Conservation (phyloP, 2,329 filamentous ascomycete genomes). For the Sporothrix dimorphospora region DNA sequence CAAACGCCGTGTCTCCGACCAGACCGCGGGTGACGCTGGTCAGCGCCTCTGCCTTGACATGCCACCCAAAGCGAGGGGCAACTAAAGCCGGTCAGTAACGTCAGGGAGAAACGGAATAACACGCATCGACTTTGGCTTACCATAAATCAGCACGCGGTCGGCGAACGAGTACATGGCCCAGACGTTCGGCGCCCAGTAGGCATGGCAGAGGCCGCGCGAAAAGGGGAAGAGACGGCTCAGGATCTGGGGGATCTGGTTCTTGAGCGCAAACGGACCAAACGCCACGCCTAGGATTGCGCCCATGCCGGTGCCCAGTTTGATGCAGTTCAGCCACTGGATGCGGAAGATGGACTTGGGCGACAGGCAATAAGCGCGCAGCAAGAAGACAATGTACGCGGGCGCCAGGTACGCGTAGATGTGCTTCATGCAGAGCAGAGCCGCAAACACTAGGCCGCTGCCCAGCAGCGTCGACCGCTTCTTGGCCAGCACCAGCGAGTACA, state of each 20-base stretch:
- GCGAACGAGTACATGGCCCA: slow-evolving; percentile 96
- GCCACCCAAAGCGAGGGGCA: slow-evolving; percentile 77
- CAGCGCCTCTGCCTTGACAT: slow-evolving; percentile 73
- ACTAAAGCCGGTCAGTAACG: slow-evolving; percentile 55
- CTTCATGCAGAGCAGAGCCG: slow-evolving; percentile 86
- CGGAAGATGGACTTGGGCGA: slow-evolving; percentile 74
- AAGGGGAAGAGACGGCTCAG: slow-evolving; percentile 89
- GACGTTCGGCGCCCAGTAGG: slow-evolving; percentile 96
- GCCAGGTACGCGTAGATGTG: slow-evolving; percentile 98
- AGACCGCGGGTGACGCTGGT: slow-evolving; percentile 90
- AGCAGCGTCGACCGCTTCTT: slow-evolving; percentile 75
- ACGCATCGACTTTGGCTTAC: slow-evolving; percentile 53
- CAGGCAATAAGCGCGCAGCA: slow-evolving; percentile 88
- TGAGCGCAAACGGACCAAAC: slow-evolving; percentile 84
- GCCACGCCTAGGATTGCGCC: slow-evolving; percentile 72
- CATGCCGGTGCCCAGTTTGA: slow-evolving; percentile 81
- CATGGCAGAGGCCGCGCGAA: slow-evolving; percentile 89
- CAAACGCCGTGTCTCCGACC: slow-evolving; percentile 92
- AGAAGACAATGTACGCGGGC: slow-evolving; percentile 91
- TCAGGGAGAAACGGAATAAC: neutral
- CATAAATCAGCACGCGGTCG: slow-evolving; percentile 79
- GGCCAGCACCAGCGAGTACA: slow-evolving; percentile 83
- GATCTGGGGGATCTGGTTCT: slow-evolving; percentile 83
- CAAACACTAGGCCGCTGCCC: slow-evolving; percentile 80
- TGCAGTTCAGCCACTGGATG: slow-evolving; percentile 74